phyloP scores from a whole-genome alignment of 768 basidiomycete species.

The Strobilomyces confusus region DNA sequence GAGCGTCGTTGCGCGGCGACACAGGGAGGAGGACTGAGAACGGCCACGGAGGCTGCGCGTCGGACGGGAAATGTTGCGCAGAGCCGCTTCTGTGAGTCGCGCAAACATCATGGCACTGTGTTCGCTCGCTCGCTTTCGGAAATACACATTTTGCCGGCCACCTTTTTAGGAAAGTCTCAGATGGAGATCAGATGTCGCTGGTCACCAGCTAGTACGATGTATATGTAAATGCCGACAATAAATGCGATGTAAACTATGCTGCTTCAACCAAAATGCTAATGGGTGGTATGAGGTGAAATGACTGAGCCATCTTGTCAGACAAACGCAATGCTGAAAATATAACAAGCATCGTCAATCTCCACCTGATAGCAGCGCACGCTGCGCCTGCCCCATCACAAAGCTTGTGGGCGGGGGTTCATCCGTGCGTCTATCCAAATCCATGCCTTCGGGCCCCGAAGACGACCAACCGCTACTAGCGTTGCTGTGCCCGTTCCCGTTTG shows the following conservation, averaged over 20 bases:
- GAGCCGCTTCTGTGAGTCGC: constrained; percentile 37
- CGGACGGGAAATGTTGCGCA: constrained; percentile 34
- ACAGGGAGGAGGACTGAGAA: constrained; percentile 2
- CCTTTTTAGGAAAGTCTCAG: constrained; percentile 11
- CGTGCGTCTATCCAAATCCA: constrained; percentile 23
- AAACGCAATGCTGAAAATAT: constrained; percentile 10
- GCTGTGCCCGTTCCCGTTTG: constrained; percentile 23
- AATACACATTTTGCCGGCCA: neutral
- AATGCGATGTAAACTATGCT: constrained; percentile 29
- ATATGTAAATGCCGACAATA: constrained; percentile 19
- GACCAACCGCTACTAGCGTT: constrained; percentile 8
- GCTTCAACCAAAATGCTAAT: constrained; percentile 27
- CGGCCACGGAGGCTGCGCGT: constrained; percentile 42
- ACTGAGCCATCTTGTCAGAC: neutral
- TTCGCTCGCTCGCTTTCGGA: neutral
- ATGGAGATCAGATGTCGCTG: neutral
- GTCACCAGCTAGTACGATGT: constrained; percentile 13
- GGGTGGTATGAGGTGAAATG: constrained; percentile 29
- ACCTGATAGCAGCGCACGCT: constrained; percentile 8
- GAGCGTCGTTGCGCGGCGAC: constrained; percentile 37
- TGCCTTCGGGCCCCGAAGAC: constrained; percentile 6
- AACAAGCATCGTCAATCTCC: constrained; percentile 5
- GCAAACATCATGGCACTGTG: constrained; percentile 31
- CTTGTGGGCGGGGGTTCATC: constrained; percentile 13
- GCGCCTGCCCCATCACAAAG: constrained; percentile 13